Conservation (phyloP, 2,329 filamentous ascomycete genomes). For the Trichophyton benhamiae region DNA sequence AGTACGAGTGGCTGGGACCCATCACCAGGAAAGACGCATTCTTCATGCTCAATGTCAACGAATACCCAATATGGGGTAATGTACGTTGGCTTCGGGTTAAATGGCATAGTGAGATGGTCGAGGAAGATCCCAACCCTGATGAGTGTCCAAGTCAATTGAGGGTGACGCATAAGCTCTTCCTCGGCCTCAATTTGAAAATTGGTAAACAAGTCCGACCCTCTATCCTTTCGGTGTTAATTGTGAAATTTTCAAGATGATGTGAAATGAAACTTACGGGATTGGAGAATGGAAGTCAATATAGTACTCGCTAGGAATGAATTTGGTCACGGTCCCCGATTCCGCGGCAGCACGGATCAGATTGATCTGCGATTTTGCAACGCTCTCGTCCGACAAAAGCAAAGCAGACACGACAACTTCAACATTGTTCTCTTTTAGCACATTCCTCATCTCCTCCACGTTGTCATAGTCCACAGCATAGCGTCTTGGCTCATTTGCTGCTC, state of each 20-base stretch:
- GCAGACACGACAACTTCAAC: conserved; percentile 2
- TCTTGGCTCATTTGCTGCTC: background rate
- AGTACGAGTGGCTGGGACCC: background rate
- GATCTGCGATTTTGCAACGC: background rate
- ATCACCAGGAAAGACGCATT: background rate
- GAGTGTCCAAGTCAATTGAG: conserved; percentile 1
- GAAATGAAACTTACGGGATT: background rate
- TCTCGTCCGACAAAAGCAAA: background rate
- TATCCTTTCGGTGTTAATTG: background rate
- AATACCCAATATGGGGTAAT: background rate
- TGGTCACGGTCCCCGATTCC: background rate
- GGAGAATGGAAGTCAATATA: conserved; percentile 4
- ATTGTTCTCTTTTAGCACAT: background rate
- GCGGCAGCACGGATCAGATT: conserved; percentile 1
- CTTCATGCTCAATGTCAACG: background rate
- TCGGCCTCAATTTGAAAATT: conserved; percentile 4
- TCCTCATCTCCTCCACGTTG: background rate
- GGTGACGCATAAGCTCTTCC: background rate
- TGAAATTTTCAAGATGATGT: too few species aligned
- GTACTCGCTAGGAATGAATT: conserved; percentile 3
- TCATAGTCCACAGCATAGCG: background rate
- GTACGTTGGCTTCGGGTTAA: conserved; percentile 1
- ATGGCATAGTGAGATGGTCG: conserved; percentile 1
- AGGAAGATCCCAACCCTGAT: conserved; percentile 2
- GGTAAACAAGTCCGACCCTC: background rate